Percentiles rank a stretch among this genome's conserved stretches.
phyloP scores from a whole-genome alignment of 1,284 basidiomycete genomes.

The Butyriboletus appendiculatus region DNA sequence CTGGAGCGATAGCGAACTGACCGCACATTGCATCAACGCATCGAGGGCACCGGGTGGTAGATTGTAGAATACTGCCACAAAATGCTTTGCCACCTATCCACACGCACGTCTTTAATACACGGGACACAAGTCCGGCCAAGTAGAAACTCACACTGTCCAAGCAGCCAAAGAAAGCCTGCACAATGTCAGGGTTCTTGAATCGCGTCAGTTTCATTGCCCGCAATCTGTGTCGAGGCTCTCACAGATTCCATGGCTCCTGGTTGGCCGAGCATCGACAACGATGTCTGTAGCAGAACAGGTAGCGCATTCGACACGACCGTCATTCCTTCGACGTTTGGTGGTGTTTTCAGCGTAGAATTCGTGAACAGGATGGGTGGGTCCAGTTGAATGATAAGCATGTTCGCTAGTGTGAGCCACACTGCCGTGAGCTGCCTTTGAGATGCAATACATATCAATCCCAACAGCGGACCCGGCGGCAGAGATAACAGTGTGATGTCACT shows the following conservation, averaged over 20 bases:
- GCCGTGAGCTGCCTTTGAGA: slow-evolving; percentile 74
- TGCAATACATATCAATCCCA: slow-evolving; percentile 77
- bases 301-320: slow-evolving; percentile 55
- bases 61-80: slow-evolving; percentile 68
- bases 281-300: slow-evolving; percentile 61
- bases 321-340: slow-evolving; percentile 43
- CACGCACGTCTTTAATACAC: not conserved
- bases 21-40: slow-evolving; percentile 71
- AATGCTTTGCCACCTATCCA: slow-evolving; percentile 68
- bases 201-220: slow-evolving; percentile 8
- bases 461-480: slow-evolving; percentile 73
- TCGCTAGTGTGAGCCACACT: slow-evolving; percentile 81
- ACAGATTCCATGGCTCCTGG: slow-evolving; percentile 73
- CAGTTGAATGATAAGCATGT: slow-evolving; percentile 76
- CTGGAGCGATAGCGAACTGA: slow-evolving; percentile 71
- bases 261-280: slow-evolving; percentile 54
- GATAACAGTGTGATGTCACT: slow-evolving; percentile 76
- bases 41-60: slow-evolving; percentile 68
- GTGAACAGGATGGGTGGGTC: slow-evolving; percentile 65
- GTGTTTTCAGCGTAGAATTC: slow-evolving; percentile 42
- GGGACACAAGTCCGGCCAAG: not conserved
- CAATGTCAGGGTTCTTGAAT: slow-evolving; percentile 77
- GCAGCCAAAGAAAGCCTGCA: slow-evolving; percentile 84
- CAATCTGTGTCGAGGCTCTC: not conserved
- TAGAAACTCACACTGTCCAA: slow-evolving; percentile 60